These are phyloP conservation scores for Leishmania guyanensis DNA, from an alignment of 208 protist genomes.

Conservation along the genomic window DNA sequence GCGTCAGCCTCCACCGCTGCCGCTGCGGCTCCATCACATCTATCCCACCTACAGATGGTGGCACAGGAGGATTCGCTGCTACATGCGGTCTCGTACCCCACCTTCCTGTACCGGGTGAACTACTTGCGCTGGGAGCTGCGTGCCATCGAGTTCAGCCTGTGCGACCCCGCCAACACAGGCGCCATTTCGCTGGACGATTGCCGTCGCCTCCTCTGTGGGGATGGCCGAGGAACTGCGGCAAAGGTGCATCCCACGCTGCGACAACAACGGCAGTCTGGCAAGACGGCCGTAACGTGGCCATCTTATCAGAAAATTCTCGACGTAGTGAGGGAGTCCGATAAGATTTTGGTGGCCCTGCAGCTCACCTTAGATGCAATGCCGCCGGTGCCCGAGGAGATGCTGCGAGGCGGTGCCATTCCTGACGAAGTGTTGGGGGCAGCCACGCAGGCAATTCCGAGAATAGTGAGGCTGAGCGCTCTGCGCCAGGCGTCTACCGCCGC, in stretches of 20 bases:
- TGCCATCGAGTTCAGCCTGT: conserved; percentile 63
- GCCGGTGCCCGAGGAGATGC: conserved; percentile 31
- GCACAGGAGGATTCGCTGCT: conserved; percentile 22
- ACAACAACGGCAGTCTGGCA: background rate
- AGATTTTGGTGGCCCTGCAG: conserved; percentile 45
- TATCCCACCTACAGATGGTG: conserved; percentile 17
- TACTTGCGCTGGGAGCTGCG: conserved; percentile 69
- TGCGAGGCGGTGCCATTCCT: conserved; percentile 38
- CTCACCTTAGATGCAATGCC: conserved; percentile 48
- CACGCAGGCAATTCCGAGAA: conserved; percentile 13
- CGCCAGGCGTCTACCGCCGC: background rate
- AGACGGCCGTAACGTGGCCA: conserved; percentile 45
- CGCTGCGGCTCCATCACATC: background rate
- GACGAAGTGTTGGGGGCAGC: conserved; percentile 21
- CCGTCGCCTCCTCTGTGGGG: conserved; percentile 37
- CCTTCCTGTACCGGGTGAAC: conserved; percentile 56
- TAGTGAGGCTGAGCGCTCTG: conserved; percentile 34
- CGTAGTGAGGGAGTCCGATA: conserved; percentile 61
- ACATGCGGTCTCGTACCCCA: conserved; percentile 21
- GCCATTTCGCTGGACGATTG: conserved; percentile 53
- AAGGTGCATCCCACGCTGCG: background rate
- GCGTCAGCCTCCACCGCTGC: background rate
- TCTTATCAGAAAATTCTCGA: conserved; percentile 74
- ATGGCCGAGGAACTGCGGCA: background rate
- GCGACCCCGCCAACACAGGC: conserved; percentile 54